Conservation (phyloP, 2,329 filamentous ascomycete species). For the Pseudogymnoascus sp. region DNA sequence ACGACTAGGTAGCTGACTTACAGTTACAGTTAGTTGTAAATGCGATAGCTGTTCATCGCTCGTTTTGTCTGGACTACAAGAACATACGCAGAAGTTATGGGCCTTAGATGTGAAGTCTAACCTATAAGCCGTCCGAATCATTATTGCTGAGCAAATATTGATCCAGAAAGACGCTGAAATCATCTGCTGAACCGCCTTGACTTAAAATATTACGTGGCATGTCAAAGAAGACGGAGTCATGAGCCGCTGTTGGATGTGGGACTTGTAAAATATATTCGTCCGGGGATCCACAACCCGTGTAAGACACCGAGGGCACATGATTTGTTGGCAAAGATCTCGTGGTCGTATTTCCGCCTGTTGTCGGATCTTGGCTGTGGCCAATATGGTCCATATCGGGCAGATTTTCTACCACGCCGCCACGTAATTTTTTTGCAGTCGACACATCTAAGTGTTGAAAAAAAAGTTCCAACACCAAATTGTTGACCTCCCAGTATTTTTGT, state of each 20-base stretch:
- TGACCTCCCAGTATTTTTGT: conserved; percentile 42
- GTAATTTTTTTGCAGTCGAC: conserved; percentile 34
- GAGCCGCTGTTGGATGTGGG: neutral
- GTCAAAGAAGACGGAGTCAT: conserved; percentile 7
- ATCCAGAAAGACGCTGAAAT: conserved; percentile 10
- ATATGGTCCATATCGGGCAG: neutral
- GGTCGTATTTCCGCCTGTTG: neutral
- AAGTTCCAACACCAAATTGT: conserved; percentile 41
- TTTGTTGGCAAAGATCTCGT: neutral
- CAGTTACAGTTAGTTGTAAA: neutral
- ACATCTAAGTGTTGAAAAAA: conserved; percentile 42
- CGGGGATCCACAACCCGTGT: neutral
- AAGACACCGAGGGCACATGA: neutral
- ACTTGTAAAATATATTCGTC: neutral
- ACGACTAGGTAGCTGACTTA: neutral
- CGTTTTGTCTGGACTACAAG: neutral
- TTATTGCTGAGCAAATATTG: neutral
- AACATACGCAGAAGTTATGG: neutral
- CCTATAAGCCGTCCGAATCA: neutral
- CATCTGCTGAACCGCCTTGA: conserved; percentile 10
- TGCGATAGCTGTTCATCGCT: neutral
- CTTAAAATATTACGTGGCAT: conserved; percentile 12
- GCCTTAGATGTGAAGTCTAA: neutral
- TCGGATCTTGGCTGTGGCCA: neutral
- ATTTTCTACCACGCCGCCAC: conserved; percentile 1